Conservation (phyloP, 2,329 filamentous ascomycete genomes). For the Aspergillus pseudoviridinutans region DNA sequence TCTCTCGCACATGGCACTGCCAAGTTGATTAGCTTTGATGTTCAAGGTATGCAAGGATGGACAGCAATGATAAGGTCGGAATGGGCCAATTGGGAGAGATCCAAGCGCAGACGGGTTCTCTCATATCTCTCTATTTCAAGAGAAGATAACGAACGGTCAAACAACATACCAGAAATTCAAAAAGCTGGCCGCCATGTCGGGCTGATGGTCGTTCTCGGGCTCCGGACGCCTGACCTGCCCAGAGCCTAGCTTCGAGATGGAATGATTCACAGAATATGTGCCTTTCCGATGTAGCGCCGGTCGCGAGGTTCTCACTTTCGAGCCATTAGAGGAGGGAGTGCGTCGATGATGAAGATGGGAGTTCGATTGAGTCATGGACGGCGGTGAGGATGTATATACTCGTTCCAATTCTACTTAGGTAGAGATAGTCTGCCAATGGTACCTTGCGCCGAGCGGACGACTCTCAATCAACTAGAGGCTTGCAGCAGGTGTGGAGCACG, state of each 20-base stretch:
- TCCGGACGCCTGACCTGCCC: conserved; percentile 19
- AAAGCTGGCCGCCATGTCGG: conserved; percentile 43
- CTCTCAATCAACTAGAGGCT: not conserved
- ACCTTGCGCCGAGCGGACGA: conserved; percentile 15
- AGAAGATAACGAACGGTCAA: not conserved
- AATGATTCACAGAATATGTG: conserved; percentile 24
- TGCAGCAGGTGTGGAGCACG: conserved; percentile 22
- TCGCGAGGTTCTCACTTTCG: conserved; percentile 29
- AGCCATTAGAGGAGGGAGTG: conserved; percentile 28
- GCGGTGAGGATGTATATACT: conserved; percentile 32
- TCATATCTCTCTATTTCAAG: not conserved
- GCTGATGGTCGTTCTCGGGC: conserved; percentile 24
- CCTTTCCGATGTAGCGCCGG: conserved; percentile 33
- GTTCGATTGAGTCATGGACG: conserved; percentile 35
- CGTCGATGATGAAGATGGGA: conserved; percentile 27
- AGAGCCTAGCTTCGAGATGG: conserved; percentile 33
- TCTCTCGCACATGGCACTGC: conserved; percentile 61
- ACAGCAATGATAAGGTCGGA: conserved; percentile 6
- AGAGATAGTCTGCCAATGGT: conserved; percentile 14
- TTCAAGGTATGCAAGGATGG: conserved; percentile 18
- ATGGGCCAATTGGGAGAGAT: conserved; percentile 15
- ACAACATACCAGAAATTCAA: conserved; percentile 43
- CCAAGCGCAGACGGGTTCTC: conserved; percentile 3
- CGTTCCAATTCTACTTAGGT: conserved; percentile 8
- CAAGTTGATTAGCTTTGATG: conserved; percentile 23